Evolutionary conservation across 2,329 filamentous ascomycete genomes (phyloP).

Genomic region (Sclerotinia subarctica): DNA sequence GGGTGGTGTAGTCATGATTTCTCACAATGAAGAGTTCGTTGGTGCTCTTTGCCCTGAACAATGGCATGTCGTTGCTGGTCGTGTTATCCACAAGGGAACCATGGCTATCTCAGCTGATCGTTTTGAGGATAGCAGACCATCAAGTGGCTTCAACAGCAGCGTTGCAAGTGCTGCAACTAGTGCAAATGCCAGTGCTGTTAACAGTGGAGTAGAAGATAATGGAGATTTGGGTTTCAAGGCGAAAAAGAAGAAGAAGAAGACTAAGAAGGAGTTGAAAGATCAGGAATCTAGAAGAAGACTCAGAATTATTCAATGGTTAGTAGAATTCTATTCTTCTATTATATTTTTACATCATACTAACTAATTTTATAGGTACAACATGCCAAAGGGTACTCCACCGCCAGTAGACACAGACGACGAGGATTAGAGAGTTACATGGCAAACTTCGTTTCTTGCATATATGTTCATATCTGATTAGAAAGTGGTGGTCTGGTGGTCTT

Average conservation of each 20-base stretch:
- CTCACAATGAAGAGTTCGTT: conserved; percentile 98
- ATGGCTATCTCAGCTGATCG: conserved; percentile 71
- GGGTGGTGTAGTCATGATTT: conserved; percentile 98
- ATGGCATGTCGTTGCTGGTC: conserved; percentile 88
- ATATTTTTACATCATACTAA: conserved; percentile 40
- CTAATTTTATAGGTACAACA: conserved; percentile 34
- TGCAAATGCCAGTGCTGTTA: conserved; percentile 62
- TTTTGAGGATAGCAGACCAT: conserved; percentile 79
- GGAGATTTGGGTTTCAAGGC: conserved; percentile 83
- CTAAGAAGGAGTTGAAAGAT: conserved; percentile 93
- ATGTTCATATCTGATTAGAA: conserved; percentile 17
- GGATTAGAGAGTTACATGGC: conserved; percentile 15
- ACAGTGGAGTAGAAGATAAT: conserved; percentile 80
- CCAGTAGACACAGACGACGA: conserved; percentile 38
- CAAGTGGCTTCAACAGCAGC: conserved; percentile 56
- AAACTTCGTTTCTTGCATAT: conserved; percentile 18
- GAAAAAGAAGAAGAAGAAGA: conserved; percentile 98
- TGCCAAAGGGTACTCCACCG: conserved; percentile 39
- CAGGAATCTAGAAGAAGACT: conserved; percentile 80
- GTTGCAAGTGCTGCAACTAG: conserved; percentile 53
- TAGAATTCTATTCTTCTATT: conserved; percentile 51
- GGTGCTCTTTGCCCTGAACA: conserved; percentile 94
- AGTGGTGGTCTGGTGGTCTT: background rate
- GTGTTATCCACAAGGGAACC: conserved; percentile 79
- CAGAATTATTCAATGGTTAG: conserved; percentile 73